These are phyloP conservation scores for Tausonia pullulans DNA, from an alignment of 1,284 basidiomycete species.

Conservation along the genomic window DNA sequence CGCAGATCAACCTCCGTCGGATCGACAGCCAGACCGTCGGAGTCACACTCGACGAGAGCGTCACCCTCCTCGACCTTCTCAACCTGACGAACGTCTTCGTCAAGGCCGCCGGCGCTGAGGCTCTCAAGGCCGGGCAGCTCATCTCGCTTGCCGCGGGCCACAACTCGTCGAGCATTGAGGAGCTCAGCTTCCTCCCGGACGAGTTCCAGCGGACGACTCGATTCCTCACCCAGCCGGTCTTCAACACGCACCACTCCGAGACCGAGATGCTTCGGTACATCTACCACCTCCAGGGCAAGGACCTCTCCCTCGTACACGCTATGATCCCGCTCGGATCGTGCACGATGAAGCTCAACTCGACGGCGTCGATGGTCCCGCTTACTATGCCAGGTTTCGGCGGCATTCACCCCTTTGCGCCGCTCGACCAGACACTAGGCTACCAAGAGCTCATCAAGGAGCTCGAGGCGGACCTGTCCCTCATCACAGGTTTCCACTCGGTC, in stretches of 20 bases:
- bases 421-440: constrained; percentile 84
- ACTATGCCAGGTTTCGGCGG: constrained; percentile 84
- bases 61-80: constrained; percentile 60
- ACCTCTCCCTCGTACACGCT: constrained; percentile 84
- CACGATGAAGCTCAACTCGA: constrained; percentile 95
- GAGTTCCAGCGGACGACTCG: constrained; percentile 45
- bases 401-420: constrained; percentile 87
- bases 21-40: constrained; percentile 71
- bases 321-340: constrained; percentile 97
- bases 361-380: constrained; percentile 90
- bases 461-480: constrained; percentile 77
- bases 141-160: constrained; percentile 28
- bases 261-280: constrained; percentile 97
- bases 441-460: constrained; percentile 77
- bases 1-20: constrained; percentile 71
- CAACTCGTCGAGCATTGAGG: not conserved
- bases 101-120: constrained; percentile 30
- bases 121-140: constrained; percentile 31
- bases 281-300: constrained; percentile 84
- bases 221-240: constrained; percentile 78
- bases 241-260: constrained; percentile 92
- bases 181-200: constrained; percentile 19
- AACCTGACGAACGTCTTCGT: constrained; percentile 75
- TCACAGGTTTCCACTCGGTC: constrained; percentile 90
- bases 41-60: constrained; percentile 86